phyloP scores from a whole-genome alignment of 2,329 filamentous ascomycete genomes.

The Daldinia eschscholtzii region DNA sequence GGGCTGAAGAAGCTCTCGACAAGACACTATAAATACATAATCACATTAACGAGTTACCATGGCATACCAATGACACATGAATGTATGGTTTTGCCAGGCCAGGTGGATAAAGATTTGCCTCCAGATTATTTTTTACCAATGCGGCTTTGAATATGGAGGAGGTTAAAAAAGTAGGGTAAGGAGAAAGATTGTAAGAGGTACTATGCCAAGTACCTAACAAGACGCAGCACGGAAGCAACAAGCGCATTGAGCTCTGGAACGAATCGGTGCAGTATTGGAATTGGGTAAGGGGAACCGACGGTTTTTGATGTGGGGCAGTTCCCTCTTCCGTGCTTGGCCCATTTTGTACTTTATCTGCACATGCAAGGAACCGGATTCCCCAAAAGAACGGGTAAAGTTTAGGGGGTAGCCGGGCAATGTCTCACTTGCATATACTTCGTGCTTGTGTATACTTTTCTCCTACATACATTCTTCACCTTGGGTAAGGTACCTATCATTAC shows the following conservation, averaged over 20 bases:
- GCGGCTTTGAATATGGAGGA: slow-evolving; percentile 12
- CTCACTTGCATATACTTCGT: slow-evolving; percentile 13
- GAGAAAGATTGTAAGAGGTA: not conserved
- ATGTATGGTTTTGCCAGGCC: not conserved
- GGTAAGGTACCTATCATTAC: too few relatives aligned
- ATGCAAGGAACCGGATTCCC: slow-evolving; percentile 32
- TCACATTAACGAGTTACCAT: slow-evolving; percentile 11
- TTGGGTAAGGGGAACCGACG: slow-evolving; percentile 28
- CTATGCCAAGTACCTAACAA: not conserved
- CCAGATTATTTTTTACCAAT: slow-evolving; percentile 3
- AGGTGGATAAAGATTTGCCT: not conserved
- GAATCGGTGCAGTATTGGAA: slow-evolving; percentile 26
- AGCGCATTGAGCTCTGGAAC: slow-evolving; percentile 27
- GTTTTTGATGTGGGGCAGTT: slow-evolving; percentile 25
- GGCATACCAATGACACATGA: slow-evolving; percentile 18
- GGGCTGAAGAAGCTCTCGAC: slow-evolving; percentile 25
- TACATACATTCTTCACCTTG: not conserved
- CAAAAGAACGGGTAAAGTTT: slow-evolving; percentile 24
- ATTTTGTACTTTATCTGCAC: slow-evolving; percentile 20
- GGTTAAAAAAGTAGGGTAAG: slow-evolving; percentile 15
- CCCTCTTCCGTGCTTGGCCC: slow-evolving; percentile 28
- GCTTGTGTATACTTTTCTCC: not conserved
- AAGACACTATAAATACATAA: slow-evolving; percentile 41
- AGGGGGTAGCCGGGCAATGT: not conserved
- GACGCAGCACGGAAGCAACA: slow-evolving; percentile 16